phyloP scores from a whole-genome alignment of 805 yeast genomes.

The Nakazawaea wickerhamii region DNA sequence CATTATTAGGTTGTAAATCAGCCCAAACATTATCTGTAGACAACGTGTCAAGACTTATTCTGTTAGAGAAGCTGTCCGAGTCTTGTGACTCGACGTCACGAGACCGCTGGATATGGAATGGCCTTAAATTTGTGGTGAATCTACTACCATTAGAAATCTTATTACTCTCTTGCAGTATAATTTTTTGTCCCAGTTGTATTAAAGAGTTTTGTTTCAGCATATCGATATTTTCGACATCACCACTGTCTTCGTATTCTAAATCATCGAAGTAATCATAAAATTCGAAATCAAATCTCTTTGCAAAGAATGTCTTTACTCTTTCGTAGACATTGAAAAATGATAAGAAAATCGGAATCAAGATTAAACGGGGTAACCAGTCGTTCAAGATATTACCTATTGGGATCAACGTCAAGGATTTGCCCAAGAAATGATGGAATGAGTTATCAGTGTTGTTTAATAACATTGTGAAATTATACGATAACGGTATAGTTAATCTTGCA shows the following conservation, averaged over 20 bases:
- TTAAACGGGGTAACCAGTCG: slow-evolving; percentile 69
- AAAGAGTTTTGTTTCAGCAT: slow-evolving; percentile 10
- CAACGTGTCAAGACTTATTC: slow-evolving; percentile 3
- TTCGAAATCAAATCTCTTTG: slow-evolving; percentile 25
- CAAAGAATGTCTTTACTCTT: slow-evolving; percentile 35
- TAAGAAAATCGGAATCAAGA: slow-evolving; percentile 63
- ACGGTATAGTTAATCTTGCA: slow-evolving; percentile 76
- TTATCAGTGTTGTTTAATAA: slow-evolving; percentile 34
- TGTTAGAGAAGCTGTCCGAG: not conserved
- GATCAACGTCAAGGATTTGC: slow-evolving; percentile 68
- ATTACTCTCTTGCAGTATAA: slow-evolving; percentile 8
- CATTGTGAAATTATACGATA: slow-evolving; percentile 73
- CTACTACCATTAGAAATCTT: slow-evolving; percentile 8
- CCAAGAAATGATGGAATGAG: slow-evolving; percentile 69
- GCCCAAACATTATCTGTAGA: not conserved
- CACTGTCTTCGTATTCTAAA: slow-evolving; percentile 22
- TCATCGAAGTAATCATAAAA: slow-evolving; percentile 23
- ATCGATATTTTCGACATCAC: slow-evolving; percentile 10
- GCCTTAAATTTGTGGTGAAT: slow-evolving; percentile 5
- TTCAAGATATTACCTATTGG: slow-evolving; percentile 69
- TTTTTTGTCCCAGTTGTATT: slow-evolving; percentile 12
- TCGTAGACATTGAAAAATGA: slow-evolving; percentile 67
- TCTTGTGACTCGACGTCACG: slow-evolving; percentile 1
- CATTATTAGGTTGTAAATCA: not conserved
- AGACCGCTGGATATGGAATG: slow-evolving; percentile 8